phyloP scores from a whole-genome alignment of 257 asterid species.

The Solanum pimpinellifolium region DNA sequence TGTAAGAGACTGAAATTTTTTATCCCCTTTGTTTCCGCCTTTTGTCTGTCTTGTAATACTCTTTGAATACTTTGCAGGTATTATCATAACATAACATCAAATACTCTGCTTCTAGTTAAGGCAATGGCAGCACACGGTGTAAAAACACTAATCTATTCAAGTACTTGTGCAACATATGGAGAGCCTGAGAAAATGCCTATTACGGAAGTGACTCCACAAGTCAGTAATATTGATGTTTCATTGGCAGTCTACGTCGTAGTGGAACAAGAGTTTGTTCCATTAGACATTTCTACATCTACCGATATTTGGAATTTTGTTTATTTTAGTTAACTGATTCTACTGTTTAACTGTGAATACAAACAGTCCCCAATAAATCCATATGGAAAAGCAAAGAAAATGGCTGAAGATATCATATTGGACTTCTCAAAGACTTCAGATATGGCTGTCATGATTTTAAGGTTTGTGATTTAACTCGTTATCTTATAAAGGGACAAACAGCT shows the following conservation, averaged over 20 bases:
- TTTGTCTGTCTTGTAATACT: neutral
- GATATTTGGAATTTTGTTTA: neutral
- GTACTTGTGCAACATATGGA: conserved; percentile 95
- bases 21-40: neutral
- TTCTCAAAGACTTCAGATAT: conserved; percentile 75
- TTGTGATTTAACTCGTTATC: neutral
- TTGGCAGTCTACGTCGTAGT: neutral
- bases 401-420: conserved; percentile 82
- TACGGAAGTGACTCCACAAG: conserved; percentile 78
- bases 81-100: conserved; percentile 88
- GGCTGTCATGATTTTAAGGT: conserved; percentile 90
- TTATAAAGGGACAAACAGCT: neutral
- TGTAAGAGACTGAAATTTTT: neutral
- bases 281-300: neutral
- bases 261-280: neutral
- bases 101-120: conserved; percentile 61
- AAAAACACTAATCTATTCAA: conserved; percentile 76
- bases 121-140: conserved; percentile 66
- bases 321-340: neutral
- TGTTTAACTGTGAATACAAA: neutral
- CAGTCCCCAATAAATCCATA: conserved; percentile 86
- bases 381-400: conserved; percentile 97
- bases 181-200: conserved; percentile 94
- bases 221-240: conserved; percentile 17
- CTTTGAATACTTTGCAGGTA: conserved; percentile 30